These are phyloP conservation scores for Bipolaris zeicola DNA, from an alignment of 2,329 filamentous ascomycete species.

Conservation along the genomic window DNA sequence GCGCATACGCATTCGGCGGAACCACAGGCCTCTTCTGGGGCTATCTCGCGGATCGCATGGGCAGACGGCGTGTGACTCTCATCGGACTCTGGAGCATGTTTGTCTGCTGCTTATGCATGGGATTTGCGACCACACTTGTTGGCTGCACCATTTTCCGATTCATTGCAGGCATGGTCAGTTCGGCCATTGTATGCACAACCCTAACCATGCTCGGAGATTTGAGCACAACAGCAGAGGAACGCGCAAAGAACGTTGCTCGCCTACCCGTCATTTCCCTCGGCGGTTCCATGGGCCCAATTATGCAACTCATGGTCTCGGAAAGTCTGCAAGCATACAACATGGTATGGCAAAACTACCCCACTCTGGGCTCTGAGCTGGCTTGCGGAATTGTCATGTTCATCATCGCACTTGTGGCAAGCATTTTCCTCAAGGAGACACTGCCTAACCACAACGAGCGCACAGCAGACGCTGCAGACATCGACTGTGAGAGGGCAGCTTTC, in stretches of 20 bases:
- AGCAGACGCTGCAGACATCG: conserved; percentile 34
- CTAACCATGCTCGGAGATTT: conserved; percentile 56
- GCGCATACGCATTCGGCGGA: conserved; percentile 55
- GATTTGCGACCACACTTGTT: conserved; percentile 52
- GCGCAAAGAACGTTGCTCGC: conserved; percentile 51
- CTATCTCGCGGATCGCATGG: conserved; percentile 51
- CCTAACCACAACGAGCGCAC: conserved; percentile 33
- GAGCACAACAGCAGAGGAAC: conserved; percentile 43
- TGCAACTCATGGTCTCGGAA: conserved; percentile 51
- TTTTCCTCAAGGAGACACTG: conserved; percentile 51
- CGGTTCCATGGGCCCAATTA: conserved; percentile 54
- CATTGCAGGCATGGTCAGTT: conserved; percentile 52
- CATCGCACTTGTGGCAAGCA: conserved; percentile 48
- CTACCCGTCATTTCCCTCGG: conserved; percentile 54
- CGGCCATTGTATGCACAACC: conserved; percentile 52
- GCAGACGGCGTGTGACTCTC: conserved; percentile 53
- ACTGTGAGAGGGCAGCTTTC: conserved; percentile 56
- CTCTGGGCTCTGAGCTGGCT: conserved; percentile 52
- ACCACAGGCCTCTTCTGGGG: conserved; percentile 55
- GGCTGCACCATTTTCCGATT: conserved; percentile 53
- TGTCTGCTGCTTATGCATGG: conserved; percentile 54
- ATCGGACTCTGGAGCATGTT: conserved; percentile 52
- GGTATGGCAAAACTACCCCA: conserved; percentile 52
- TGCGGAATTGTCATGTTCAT: conserved; percentile 51
- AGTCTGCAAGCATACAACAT: conserved; percentile 50